Percentiles rank a stretch among this genome's conserved stretches.
Conservation (phyloP, 768 basidiomycete genomes). For the Multifurca ochricompacta region DNA sequence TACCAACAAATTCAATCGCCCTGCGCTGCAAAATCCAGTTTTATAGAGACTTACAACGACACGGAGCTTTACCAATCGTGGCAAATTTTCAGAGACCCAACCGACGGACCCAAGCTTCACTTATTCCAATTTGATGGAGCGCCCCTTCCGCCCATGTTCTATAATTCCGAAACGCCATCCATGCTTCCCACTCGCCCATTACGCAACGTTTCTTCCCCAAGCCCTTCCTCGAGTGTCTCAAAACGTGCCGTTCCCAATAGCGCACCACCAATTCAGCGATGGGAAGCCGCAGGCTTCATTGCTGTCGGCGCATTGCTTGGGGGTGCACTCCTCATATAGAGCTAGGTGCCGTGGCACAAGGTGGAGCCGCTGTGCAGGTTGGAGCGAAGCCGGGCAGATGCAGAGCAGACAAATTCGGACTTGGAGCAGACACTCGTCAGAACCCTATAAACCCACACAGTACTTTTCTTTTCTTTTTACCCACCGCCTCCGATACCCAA, state of each 20-base stretch:
- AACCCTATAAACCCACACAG: conserved; percentile 2
- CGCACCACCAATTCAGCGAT: not conserved
- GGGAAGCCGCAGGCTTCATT: not conserved
- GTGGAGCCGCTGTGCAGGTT: not conserved
- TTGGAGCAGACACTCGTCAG: conserved; percentile 9
- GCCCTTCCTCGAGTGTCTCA: not conserved
- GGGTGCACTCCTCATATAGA: not conserved
- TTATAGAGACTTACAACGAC: conserved; percentile 76
- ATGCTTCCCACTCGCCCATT: conserved; percentile 76
- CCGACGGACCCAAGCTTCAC: conserved; percentile 59
- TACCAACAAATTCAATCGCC: conserved; percentile 93
- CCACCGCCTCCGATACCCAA: conserved; percentile 8
- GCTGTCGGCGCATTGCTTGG: conserved; percentile 6
- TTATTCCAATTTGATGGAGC: conserved; percentile 73
- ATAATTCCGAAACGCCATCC: conserved; percentile 60
- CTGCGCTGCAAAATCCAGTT: conserved; percentile 82
- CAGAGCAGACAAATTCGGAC: conserved; percentile 12
- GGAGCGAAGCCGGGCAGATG: conserved; percentile 2
- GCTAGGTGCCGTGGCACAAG: not conserved
- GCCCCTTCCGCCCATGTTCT: conserved; percentile 65
- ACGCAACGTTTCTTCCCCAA: conserved; percentile 36
- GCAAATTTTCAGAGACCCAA: conserved; percentile 65
- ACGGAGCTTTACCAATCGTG: conserved; percentile 59
- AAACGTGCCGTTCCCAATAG: not conserved
- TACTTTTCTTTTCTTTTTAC: not conserved